A percentile compares a stretch with the other conserved stretches of the same genome.
phyloP scores from a whole-genome alignment of 371 early-diverging fungal genomes.

The Mucor velutinosus region DNA sequence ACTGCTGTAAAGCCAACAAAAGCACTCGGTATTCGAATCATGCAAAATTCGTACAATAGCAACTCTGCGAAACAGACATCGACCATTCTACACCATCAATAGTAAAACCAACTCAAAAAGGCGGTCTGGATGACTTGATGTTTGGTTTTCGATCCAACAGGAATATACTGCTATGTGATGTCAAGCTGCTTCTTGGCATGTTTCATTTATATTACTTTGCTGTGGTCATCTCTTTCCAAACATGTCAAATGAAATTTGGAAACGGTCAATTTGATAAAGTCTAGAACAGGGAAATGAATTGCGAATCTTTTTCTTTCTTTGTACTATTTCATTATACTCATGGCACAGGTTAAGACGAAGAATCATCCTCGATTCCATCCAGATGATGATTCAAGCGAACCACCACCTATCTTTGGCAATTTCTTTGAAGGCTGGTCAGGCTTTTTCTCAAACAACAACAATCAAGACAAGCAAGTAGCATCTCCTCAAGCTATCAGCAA shows the following conservation, averaged over 20 bases:
- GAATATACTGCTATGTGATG: too few species aligned
- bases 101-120: too few species aligned
- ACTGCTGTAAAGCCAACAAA: too few species aligned
- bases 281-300: background rate
- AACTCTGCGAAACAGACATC: too few species aligned
- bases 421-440: constrained; percentile 35
- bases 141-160: too few species aligned
- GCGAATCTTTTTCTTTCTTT: background rate
- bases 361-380: background rate
- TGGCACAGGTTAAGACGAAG: background rate
- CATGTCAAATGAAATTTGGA: background rate
- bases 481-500: background rate
- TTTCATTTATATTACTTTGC: background rate
- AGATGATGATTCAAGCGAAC: background rate
- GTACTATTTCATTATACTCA: background rate
- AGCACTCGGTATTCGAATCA: too few species aligned
- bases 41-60: too few species aligned
- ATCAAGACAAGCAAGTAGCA: background rate
- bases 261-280: background rate
- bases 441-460: background rate
- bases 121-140: too few species aligned
- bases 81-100: too few species aligned
- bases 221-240: background rate
- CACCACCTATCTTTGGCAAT: constrained; percentile 22
- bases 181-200: background rate